Evolutionary conservation across 108 stramenopile genomes (phyloP).

Genomic region (Fragilaria radians): DNA sequence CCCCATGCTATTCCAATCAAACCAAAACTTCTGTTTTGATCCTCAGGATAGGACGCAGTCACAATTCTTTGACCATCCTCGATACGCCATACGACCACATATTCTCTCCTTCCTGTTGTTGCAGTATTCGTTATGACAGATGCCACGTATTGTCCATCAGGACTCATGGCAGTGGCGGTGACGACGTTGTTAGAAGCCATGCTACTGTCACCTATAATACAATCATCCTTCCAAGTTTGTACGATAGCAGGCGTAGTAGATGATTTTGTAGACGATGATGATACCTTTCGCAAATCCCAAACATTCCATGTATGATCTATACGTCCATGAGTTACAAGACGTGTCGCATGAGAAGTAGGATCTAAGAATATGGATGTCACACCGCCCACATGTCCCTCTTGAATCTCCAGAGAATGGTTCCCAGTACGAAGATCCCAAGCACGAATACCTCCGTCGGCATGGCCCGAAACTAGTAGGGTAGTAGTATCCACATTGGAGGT

Average conservation of each 20-base stretch:
- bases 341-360: constrained; percentile 38
- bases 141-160: constrained; percentile 67
- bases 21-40: constrained; percentile 36
- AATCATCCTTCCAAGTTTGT: constrained; percentile 32
- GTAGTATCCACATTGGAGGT: constrained; percentile 6
- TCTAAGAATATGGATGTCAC: constrained; percentile 74
- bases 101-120: constrained; percentile 52
- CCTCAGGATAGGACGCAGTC: constrained; percentile 12
- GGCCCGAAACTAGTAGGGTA: constrained; percentile 49
- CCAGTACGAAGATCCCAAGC: constrained; percentile 69
- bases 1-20: constrained; percentile 74
- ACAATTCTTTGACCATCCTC: constrained; percentile 25
- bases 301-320: constrained; percentile 63
- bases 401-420: constrained; percentile 50
- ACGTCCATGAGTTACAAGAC: constrained; percentile 74
- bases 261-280: constrained; percentile 15
- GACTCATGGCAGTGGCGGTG: constrained; percentile 53
- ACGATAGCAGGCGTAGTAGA: background rate
- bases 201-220: constrained; percentile 33
- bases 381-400: constrained; percentile 52
- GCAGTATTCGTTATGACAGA: too few relatives aligned
- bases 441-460: constrained; percentile 70
- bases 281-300: constrained; percentile 53
- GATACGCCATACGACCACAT: constrained; percentile 67
- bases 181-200: constrained; percentile 28